A percentile compares a stretch with the other conserved stretches of the same genome.
Evolutionary conservation across 306 rosid genomes (phyloP).

Genomic region (Cucurbita maxima): DNA sequence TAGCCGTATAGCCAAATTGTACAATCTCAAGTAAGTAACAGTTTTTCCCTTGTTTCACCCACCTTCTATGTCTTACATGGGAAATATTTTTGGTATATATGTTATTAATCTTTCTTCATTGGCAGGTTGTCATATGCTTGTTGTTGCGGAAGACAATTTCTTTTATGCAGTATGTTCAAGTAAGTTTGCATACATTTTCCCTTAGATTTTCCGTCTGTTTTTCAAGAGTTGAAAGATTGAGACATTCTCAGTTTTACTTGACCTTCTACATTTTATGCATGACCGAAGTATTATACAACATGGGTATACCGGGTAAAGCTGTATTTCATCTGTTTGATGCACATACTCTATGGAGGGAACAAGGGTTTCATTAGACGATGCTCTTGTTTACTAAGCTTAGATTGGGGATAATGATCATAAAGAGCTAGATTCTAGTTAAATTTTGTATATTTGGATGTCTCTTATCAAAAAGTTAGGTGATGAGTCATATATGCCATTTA

Average conservation of each 20-base stretch:
- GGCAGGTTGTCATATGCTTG: slow-evolving; percentile 89
- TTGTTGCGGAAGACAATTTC: slow-evolving; percentile 91
- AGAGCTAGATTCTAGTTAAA: background rate
- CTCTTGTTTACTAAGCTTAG: background rate
- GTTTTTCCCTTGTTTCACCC: background rate
- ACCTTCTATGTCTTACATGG: background rate
- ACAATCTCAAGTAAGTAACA: background rate
- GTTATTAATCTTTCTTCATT: slow-evolving; percentile 13
- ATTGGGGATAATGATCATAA: background rate
- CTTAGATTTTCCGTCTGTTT: background rate
- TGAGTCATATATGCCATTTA: background rate
- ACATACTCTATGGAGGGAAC: background rate
- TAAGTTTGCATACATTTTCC: slow-evolving; percentile 20
- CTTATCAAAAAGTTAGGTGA: background rate
- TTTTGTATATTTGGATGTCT: background rate
- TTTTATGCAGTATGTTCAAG: slow-evolving; percentile 83
- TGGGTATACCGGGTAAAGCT: background rate
- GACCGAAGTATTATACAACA: background rate
- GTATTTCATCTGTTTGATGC: background rate
- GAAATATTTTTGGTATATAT: background rate
- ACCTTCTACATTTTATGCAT: background rate
- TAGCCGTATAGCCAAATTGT: background rate
- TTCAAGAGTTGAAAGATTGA: background rate
- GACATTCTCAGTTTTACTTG: background rate
- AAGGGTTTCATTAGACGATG: background rate